phyloP scores from a whole-genome alignment of 73 alveolate species.

The Stentor roeselii region DNA sequence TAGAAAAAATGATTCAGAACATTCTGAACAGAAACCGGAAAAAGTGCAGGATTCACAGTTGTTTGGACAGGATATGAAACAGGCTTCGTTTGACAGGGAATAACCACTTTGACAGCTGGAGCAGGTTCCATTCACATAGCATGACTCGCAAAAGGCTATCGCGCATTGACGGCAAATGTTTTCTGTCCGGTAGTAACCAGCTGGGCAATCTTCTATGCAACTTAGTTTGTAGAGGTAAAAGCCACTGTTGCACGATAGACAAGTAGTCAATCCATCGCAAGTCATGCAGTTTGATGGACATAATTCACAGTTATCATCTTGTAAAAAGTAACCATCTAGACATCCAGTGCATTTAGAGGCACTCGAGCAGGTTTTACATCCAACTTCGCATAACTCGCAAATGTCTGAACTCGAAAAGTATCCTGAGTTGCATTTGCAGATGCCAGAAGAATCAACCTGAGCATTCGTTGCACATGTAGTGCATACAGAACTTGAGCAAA shows the following conservation, averaged over 20 bases:
- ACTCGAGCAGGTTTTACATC: not conserved
- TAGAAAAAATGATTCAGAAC: not conserved
- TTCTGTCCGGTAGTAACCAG: not conserved
- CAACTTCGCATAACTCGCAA: not conserved
- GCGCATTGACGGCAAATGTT: not conserved
- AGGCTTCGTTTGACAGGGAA: not conserved
- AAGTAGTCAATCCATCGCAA: not conserved
- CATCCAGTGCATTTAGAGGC: not conserved
- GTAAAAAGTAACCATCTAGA: not conserved
- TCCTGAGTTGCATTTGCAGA: not conserved
- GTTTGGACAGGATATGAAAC: not conserved
- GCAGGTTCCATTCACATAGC: not conserved
- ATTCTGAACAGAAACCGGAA: not conserved
- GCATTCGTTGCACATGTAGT: not conserved
- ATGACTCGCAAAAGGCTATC: not conserved
- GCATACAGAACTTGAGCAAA: not conserved
- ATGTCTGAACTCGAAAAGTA: not conserved
- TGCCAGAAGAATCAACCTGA: not conserved
- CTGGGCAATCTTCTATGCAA: not conserved
- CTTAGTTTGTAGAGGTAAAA: not conserved
- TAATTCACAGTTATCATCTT: not conserved
- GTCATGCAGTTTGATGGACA: not conserved
- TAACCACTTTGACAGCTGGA: not conserved
- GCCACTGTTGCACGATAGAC: not conserved
- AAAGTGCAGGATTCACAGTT: not conserved